These are phyloP conservation scores for Afroboletus lepidellus DNA, from an alignment of 1,284 basidiomycete genomes.

Conservation along the genomic window DNA sequence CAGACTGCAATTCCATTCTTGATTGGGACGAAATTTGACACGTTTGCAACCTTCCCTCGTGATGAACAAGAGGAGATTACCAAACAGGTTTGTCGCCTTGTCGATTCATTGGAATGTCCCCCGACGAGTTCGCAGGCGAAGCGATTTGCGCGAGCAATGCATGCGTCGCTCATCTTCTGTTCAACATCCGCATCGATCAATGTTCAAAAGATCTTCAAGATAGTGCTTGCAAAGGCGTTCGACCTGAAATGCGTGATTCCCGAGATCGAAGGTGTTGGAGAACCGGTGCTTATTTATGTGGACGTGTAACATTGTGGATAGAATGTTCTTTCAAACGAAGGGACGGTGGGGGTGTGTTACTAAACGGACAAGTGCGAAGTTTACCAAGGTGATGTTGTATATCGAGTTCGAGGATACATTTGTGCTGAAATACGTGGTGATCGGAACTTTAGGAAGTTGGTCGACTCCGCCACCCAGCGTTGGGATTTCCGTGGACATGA, in stretches of 20 bases:
- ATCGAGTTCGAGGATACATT: constrained; percentile 17
- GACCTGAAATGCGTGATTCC: constrained; percentile 95
- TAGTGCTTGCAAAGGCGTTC: constrained; percentile 87
- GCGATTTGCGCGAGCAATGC: constrained; percentile 97
- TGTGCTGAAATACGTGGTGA: constrained; percentile 17
- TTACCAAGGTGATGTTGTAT: constrained; percentile 31
- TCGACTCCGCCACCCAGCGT: constrained; percentile 24
- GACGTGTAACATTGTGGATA: constrained; percentile 63
- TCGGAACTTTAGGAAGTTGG: constrained; percentile 21
- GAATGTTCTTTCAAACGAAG: constrained; percentile 21
- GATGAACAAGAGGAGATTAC: constrained; percentile 99
- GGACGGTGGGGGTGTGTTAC: constrained; percentile 16
- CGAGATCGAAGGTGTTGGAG: constrained; percentile 92
- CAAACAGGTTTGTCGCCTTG: constrained; percentile 66
- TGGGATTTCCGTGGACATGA: constrained; percentile 25
- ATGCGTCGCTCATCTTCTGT: constrained; percentile 97
- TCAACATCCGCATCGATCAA: constrained; percentile 98
- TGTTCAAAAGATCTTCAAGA: constrained; percentile 99
- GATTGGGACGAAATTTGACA: constrained; percentile 97
- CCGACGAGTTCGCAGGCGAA: constrained; percentile 63
- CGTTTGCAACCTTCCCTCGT: constrained; percentile 90
- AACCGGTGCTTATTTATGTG: constrained; percentile 89
- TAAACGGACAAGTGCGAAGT: constrained; percentile 14
- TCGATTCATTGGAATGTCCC: constrained; percentile 10
- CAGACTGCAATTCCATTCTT: constrained; percentile 95